Conservation (phyloP, 192 early-diverging fungal species). For the Entomortierella beljakovae region DNA sequence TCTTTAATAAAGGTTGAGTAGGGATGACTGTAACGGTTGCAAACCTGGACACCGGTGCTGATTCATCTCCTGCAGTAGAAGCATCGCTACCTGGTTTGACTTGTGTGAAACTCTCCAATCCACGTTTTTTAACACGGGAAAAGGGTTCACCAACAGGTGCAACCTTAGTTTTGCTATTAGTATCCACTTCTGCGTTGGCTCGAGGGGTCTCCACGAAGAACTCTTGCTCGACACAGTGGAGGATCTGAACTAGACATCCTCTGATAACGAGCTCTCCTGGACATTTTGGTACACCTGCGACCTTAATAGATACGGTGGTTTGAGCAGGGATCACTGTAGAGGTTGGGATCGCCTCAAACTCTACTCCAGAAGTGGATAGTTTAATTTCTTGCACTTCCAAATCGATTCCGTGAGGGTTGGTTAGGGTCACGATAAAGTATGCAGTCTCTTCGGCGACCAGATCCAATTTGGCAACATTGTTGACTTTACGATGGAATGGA, state of each 20-base stretch:
- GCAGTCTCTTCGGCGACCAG: slow-evolving; percentile 75
- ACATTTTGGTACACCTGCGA: slow-evolving; percentile 72
- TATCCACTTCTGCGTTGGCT: neutral
- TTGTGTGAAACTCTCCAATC: slow-evolving; percentile 42
- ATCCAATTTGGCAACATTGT: slow-evolving; percentile 60
- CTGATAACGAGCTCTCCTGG: slow-evolving; percentile 71
- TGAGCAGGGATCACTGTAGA: slow-evolving; percentile 77
- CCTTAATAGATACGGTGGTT: slow-evolving; percentile 67
- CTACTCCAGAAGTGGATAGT: slow-evolving; percentile 70
- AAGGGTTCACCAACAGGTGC: neutral
- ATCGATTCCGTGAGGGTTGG: slow-evolving; percentile 86
- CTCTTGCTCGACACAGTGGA: slow-evolving; percentile 67
- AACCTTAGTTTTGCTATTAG: neutral
- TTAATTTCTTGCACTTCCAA: slow-evolving; percentile 76
- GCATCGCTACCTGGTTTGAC: neutral
- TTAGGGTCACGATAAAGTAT: slow-evolving; percentile 76
- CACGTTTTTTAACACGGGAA: slow-evolving; percentile 37
- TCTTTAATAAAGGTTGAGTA: slow-evolving; percentile 75
- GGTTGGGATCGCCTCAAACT: slow-evolving; percentile 67
- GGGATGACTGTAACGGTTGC: slow-evolving; percentile 68
- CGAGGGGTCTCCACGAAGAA: slow-evolving; percentile 55
- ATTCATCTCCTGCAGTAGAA: neutral
- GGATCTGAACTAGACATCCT: slow-evolving; percentile 68
- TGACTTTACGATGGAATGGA: slow-evolving; percentile 75
- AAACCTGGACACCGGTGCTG: slow-evolving; percentile 55